Evolutionary conservation across 768 basidiomycete genomes (phyloP), one percentile per base, ranked within the genome.

Genomic region (Suillus luteus): DNA sequence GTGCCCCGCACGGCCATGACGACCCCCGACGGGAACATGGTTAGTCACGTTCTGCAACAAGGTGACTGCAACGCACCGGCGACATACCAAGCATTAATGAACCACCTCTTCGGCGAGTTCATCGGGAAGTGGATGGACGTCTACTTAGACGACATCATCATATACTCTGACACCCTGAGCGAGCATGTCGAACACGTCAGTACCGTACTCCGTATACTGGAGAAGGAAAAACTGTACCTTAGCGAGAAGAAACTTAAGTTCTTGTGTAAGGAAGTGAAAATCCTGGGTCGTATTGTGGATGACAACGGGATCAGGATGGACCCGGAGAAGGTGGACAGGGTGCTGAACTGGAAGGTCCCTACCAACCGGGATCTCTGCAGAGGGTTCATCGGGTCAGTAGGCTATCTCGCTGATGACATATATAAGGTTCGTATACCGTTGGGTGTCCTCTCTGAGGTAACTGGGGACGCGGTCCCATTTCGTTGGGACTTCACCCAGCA

Each of bases 11-110:
- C 66, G 0, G 71, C 71, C 0, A 66, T 77, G 15, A 72, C 68
- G 1, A 78, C 72, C 2, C 73, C 74, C 0, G 68, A 74, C 64
- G 74, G 77, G 0, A 77, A 68, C n/a, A 75, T 77, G 64, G 67
- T 71, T 2, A 74, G 76, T 58, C 64, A 67, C 27, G 71, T 76
- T 0, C 62, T 77, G 14, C 76, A 76, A 31, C 66, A 69, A 10
- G 75, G 76, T 2, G 72, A 75, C 54, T 73, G 71, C 31, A 74
- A 74, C 54, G 70, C 33, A 7, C 71, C 71, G 0, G 80, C 81
- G 0, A 82, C 80, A 0, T 81, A 78, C 67, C 81, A 82, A 63
- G 67, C 79, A 0, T 55, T 82, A 0, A 82, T 82, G 78, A 81
- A 81, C 59, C 70, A 80, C 0, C 1, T 64, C 3, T 59, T 65